Evolutionary conservation across 257 asterid genomes (phyloP).

Genomic region (Ilex asprella): DNA sequence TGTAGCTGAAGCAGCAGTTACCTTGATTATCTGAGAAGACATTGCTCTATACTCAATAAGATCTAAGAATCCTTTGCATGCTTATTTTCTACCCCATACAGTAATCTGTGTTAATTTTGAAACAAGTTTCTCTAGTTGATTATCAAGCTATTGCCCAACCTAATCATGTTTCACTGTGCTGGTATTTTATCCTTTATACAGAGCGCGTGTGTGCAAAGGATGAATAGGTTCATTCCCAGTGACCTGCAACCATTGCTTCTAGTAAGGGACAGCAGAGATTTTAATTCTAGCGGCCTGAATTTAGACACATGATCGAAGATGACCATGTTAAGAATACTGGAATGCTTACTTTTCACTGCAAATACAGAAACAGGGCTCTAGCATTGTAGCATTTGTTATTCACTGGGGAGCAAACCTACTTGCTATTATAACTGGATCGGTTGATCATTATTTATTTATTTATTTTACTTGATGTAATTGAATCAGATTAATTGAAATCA

Average conservation of each 20-base stretch:
- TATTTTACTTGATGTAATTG: too few species aligned
- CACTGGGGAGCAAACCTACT: too few species aligned
- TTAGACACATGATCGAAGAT: background rate
- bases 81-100: background rate
- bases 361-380: too few species aligned
- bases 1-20: too few species aligned
- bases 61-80: background rate
- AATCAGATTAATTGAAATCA: too few species aligned
- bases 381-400: too few species aligned
- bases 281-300: slow-evolving; percentile 16
- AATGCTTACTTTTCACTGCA: too few species aligned
- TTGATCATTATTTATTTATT: too few species aligned
- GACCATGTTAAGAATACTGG: too few species aligned
- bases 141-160: slow-evolving; percentile 9
- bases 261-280: slow-evolving; percentile 13
- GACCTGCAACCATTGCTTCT: slow-evolving; percentile 8
- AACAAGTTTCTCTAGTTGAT: slow-evolving; percentile 8
- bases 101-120: background rate
- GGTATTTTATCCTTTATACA: slow-evolving; percentile 22
- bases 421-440: too few species aligned
- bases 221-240: slow-evolving; percentile 17
- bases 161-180: slow-evolving; percentile 11
- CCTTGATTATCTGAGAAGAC: too few species aligned
- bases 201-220: slow-evolving; percentile 63
- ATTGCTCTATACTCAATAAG: too few species aligned